Evolutionary conservation across 2,329 filamentous ascomycete genomes (phyloP).

Genomic region (Alternaria brassicicola): DNA sequence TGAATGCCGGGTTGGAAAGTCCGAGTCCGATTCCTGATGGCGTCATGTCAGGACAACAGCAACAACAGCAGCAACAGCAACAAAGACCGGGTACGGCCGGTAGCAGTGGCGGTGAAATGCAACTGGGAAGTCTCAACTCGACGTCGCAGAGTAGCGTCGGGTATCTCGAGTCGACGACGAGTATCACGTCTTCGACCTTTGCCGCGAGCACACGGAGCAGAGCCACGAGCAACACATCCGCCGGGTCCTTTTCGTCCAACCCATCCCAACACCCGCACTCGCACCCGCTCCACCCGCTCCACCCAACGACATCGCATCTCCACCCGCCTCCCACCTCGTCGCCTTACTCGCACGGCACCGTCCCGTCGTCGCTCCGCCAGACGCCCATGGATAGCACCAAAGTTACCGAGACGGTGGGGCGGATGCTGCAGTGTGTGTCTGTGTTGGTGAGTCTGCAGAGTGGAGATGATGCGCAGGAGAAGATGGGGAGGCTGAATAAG

Average conservation of each 20-base stretch:
- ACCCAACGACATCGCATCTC: background rate
- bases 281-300: background rate
- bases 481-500: conserved; percentile 82
- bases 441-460: conserved; percentile 80
- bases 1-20: conserved; percentile 53
- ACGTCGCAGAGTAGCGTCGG: conserved; percentile 73
- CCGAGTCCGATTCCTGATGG: conserved; percentile 34
- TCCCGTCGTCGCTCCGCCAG: conserved; percentile 31
- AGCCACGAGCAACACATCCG: conserved; percentile 80
- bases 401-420: conserved; percentile 90
- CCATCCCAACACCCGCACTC: conserved; percentile 17
- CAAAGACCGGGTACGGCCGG: conserved; percentile 41
- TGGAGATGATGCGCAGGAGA: conserved; percentile 74
- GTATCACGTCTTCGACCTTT: conserved; percentile 57
- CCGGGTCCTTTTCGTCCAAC: conserved; percentile 54
- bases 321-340: conserved; percentile 22
- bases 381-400: conserved; percentile 64
- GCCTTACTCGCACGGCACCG: conserved; percentile 9
- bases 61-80: background rate
- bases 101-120: conserved; percentile 24
- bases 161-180: conserved; percentile 71
- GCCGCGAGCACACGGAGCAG: conserved; percentile 66
- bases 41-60: background rate
- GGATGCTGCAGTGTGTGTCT: conserved; percentile 95
- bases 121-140: conserved; percentile 70